Evolutionary conservation across 257 asterid species (phyloP).

Genomic region (Parsonsia alboflavescens): DNA sequence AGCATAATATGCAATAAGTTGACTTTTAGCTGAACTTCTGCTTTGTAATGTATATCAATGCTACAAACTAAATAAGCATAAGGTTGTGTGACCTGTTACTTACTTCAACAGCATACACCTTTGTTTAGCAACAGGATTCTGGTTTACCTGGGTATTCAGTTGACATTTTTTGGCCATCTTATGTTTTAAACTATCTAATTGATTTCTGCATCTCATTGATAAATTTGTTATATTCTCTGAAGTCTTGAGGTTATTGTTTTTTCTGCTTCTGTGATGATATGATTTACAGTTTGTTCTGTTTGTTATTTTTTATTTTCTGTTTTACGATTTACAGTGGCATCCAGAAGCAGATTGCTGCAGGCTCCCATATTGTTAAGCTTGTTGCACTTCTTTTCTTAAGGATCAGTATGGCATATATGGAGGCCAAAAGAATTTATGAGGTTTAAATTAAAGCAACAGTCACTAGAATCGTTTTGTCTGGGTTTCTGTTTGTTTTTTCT

Average conservation of each 20-base stretch:
- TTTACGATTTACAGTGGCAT: constrained; percentile 53
- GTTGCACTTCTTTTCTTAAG: constrained; percentile 59
- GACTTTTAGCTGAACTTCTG: neutral
- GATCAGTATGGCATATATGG: constrained; percentile 83
- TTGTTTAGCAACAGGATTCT: neutral
- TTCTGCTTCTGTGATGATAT: neutral
- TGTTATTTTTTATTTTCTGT: neutral
- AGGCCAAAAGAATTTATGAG: constrained; percentile 80
- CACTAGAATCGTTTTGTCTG: neutral
- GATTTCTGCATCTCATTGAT: constrained; percentile 1
- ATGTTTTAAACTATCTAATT: neutral
- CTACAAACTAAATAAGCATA: neutral
- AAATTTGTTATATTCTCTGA: neutral
- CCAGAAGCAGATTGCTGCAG: constrained; percentile 69
- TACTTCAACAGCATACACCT: neutral
- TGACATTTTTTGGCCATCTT: neutral
- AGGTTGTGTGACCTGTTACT: neutral
- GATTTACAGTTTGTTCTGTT: neutral
- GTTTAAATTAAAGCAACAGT: constrained; percentile 29
- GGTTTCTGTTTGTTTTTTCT: neutral
- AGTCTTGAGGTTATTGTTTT: constrained; percentile 1
- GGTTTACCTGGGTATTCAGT: neutral
- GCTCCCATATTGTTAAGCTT: constrained; percentile 57
- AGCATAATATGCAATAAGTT: neutral
- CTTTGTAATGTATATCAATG: neutral